phyloP scores from a whole-genome alignment of 2,329 filamentous ascomycete species.

The Xylariaceae sp. region DNA sequence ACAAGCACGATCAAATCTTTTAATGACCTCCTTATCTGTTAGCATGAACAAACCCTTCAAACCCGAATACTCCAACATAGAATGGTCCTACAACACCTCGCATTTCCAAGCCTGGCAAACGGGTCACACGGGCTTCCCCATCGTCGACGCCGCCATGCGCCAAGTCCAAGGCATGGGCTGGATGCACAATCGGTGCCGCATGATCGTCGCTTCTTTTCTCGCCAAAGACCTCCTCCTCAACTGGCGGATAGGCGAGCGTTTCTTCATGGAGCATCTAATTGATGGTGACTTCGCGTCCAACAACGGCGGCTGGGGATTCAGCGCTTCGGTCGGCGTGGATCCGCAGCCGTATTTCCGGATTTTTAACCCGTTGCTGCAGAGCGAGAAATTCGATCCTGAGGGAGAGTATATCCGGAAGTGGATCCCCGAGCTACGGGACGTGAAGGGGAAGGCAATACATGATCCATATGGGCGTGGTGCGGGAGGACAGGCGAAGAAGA shows the following conservation, averaged over 20 bases:
- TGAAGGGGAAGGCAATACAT: constrained; percentile 69
- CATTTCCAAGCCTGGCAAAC: constrained; percentile 71
- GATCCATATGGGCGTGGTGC: constrained; percentile 71
- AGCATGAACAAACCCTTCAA: constrained; percentile 66
- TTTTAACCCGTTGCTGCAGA: constrained; percentile 82
- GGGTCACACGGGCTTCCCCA: constrained; percentile 73
- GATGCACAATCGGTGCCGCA: constrained; percentile 83
- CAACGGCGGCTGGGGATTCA: constrained; percentile 59
- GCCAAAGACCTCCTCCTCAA: constrained; percentile 77
- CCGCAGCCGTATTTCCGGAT: constrained; percentile 88
- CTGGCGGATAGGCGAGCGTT: constrained; percentile 77
- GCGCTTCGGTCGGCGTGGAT: constrained; percentile 58
- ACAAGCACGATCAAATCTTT: no score
- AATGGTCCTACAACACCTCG: constrained; percentile 71
- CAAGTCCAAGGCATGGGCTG: constrained; percentile 65
- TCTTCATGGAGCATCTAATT: constrained; percentile 77
- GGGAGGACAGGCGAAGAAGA: constrained; percentile 54
- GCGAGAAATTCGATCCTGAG: constrained; percentile 76
- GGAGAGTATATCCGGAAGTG: constrained; percentile 80
- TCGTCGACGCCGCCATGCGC: constrained; percentile 84
- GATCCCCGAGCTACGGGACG: constrained; percentile 67
- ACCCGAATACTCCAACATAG: constrained; percentile 75
- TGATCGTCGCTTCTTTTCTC: constrained; percentile 79
- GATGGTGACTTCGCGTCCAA: constrained; percentile 80
- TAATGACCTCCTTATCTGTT: constrained; percentile 16